Percentiles rank a stretch among this genome's conserved stretches.
Conservation (phyloP, 1,284 basidiomycete species). For the Leccinum fuscescens region DNA sequence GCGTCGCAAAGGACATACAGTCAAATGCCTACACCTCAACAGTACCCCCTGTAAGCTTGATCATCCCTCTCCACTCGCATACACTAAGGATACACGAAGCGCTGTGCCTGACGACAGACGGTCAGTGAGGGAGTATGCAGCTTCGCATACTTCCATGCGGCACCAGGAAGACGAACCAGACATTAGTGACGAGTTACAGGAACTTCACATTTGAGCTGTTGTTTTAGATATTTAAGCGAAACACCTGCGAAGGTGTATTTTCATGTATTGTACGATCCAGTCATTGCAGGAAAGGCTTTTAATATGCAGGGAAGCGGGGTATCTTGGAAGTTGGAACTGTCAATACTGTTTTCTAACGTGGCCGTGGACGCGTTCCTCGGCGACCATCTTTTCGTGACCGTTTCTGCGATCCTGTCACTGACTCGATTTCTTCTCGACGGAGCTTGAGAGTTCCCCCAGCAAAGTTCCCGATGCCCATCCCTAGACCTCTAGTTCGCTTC, state of each 20-base stretch:
- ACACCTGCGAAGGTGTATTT: constrained; percentile 1
- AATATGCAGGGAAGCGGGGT: not conserved
- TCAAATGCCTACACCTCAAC: constrained; percentile 21
- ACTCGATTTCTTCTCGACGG: constrained; percentile 55
- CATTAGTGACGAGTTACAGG: constrained; percentile 22
- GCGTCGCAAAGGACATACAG: constrained; percentile 31
- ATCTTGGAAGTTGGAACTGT: not conserved
- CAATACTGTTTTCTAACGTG: constrained; percentile 7
- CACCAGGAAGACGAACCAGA: constrained; percentile 24
- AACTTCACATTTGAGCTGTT: constrained; percentile 23
- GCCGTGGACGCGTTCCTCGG: constrained; percentile 20
- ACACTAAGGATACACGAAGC: constrained; percentile 21
- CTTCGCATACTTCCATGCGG: constrained; percentile 14
- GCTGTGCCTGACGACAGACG: constrained; percentile 26
- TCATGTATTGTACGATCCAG: constrained; percentile 6
- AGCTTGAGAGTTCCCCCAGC: constrained; percentile 64
- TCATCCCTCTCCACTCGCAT: not conserved
- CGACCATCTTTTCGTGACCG: constrained; percentile 6
- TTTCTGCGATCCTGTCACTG: constrained; percentile 36
- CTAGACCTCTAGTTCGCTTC: constrained; percentile 62
- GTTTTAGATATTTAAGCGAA: constrained; percentile 14
- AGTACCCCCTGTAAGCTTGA: constrained; percentile 21
- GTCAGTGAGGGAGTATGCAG: constrained; percentile 25
- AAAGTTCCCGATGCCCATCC: constrained; percentile 77
- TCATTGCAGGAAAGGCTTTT: not conserved